These are phyloP conservation scores for Atkinsonella hypoxylon DNA, from an alignment of 2,329 filamentous ascomycete genomes.

Conservation along the genomic window DNA sequence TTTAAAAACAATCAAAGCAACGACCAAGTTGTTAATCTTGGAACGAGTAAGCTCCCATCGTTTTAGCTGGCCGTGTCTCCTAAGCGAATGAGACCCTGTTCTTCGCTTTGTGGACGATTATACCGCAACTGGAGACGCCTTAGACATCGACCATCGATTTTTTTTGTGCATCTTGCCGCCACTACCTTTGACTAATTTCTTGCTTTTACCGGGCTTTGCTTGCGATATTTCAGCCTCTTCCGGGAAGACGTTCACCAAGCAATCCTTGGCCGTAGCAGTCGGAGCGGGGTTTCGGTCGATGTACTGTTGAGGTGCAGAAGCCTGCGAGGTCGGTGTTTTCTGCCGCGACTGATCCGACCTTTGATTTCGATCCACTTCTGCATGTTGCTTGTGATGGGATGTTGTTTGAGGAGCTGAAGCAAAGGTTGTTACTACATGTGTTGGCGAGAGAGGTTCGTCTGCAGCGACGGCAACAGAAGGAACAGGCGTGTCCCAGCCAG, in stretches of 20 bases:
- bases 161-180: conserved; percentile 14
- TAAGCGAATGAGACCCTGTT: background rate
- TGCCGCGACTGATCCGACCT: background rate
- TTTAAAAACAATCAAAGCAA: too few relatives aligned
- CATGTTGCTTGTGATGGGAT: background rate
- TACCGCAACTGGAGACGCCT: conserved; percentile 10
- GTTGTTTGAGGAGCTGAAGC: background rate
- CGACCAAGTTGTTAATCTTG: too few relatives aligned
- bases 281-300: conserved; percentile 7
- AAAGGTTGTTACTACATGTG: background rate
- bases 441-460: background rate
- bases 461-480: background rate
- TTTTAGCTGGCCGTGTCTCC: too few relatives aligned
- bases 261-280: conserved; percentile 5
- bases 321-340: conserved; percentile 13
- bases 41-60: too few relatives aligned
- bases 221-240: conserved; percentile 10
- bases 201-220: conserved; percentile 12
- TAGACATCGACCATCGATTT: conserved; percentile 13
- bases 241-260: conserved; percentile 14
- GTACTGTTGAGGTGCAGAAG: conserved; percentile 4
- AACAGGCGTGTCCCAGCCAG: background rate
- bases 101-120: background rate
- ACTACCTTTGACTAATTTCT: conserved; percentile 21
- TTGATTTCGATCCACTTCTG: background rate